Percentiles rank a stretch among this genome's conserved stretches.
Conservation (phyloP, 352 stramenopile species). For the Pythium aristosporum region DNA sequence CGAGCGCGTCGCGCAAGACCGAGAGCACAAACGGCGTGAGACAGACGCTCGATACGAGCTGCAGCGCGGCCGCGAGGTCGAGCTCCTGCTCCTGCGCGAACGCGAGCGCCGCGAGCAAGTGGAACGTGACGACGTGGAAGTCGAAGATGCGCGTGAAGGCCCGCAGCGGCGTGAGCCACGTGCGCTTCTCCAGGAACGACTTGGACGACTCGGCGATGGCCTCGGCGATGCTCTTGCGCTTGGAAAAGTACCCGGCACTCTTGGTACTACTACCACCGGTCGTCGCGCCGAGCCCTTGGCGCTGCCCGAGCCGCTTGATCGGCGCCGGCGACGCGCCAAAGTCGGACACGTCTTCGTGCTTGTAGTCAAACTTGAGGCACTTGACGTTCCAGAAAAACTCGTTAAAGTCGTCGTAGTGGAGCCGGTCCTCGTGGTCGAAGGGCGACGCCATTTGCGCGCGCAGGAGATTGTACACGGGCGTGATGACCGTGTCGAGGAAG, state of each 20-base stretch:
- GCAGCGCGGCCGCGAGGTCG: slow-evolving; percentile 73
- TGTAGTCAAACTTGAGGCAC: slow-evolving; percentile 95
- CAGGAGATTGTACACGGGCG: slow-evolving; percentile 92
- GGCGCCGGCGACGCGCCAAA: slow-evolving; percentile 55
- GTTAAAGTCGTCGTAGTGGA: slow-evolving; percentile 99
- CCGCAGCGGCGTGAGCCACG: slow-evolving; percentile 94
- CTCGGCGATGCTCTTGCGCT: slow-evolving; percentile 86
- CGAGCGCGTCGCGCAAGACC: slow-evolving; percentile 90
- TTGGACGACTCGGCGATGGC: slow-evolving; percentile 91
- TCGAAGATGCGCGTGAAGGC: slow-evolving; percentile 96
- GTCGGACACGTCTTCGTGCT: slow-evolving; percentile 84
- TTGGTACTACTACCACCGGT: slow-evolving; percentile 11
- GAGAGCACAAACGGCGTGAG: slow-evolving; percentile 89
- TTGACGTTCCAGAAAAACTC: slow-evolving; percentile 99
- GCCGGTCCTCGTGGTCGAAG: slow-evolving; percentile 92
- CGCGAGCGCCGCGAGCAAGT: slow-evolving; percentile 91
- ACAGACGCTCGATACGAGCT: slow-evolving; percentile 91
- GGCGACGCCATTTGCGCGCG: slow-evolving; percentile 86
- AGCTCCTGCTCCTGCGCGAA: slow-evolving; percentile 93
- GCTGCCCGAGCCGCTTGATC: slow-evolving; percentile 52
- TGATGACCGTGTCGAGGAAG: slow-evolving; percentile 97
- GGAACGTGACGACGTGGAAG: slow-evolving; percentile 97
- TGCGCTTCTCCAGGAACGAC: slow-evolving; percentile 98
- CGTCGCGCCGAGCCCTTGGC: slow-evolving; percentile 8
- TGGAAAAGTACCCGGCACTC: slow-evolving; percentile 41